Evolutionary conservation across 2,329 filamentous ascomycete species (phyloP).

Genomic region (Claviceps maximensis): DNA sequence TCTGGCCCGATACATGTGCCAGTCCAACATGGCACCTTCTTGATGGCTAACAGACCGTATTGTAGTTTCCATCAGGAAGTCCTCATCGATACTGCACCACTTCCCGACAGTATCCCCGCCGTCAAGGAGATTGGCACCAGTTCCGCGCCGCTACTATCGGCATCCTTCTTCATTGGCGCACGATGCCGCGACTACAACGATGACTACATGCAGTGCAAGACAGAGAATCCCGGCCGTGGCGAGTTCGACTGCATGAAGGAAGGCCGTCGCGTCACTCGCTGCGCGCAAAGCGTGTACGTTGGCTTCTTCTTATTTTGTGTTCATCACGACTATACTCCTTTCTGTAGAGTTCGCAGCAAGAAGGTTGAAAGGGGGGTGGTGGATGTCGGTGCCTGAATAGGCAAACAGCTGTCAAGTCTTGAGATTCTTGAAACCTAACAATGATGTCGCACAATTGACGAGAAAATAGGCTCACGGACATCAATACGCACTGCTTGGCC

Average conservation of each 20-base stretch:
- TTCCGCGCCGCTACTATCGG: constrained; percentile 82
- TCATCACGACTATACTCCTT: too few species aligned
- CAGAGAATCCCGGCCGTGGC: constrained; percentile 75
- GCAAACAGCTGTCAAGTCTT: background rate
- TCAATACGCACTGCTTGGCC: constrained; percentile 86
- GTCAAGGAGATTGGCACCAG: constrained; percentile 89
- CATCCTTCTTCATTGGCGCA: constrained; percentile 92
- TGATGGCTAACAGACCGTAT: constrained; percentile 16
- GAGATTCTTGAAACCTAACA: background rate
- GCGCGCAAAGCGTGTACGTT: constrained; percentile 88
- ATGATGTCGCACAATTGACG: constrained; percentile 3
- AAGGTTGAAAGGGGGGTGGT: background rate
- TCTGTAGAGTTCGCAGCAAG: background rate
- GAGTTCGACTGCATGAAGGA: constrained; percentile 95
- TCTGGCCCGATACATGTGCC: too few species aligned
- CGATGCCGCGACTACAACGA: constrained; percentile 94
- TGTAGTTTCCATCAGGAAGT: constrained; percentile 83
- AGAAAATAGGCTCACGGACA: constrained; percentile 63
- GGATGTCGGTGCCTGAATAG: background rate
- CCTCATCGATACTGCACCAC: constrained; percentile 90
- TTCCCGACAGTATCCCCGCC: constrained; percentile 81
- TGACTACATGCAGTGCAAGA: constrained; percentile 99
- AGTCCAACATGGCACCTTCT: background rate
- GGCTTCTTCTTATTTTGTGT: background rate
- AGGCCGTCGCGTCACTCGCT: constrained; percentile 89